Conservation (phyloP, 108 stramenopile species). For the Discostella stelligeroides region DNA sequence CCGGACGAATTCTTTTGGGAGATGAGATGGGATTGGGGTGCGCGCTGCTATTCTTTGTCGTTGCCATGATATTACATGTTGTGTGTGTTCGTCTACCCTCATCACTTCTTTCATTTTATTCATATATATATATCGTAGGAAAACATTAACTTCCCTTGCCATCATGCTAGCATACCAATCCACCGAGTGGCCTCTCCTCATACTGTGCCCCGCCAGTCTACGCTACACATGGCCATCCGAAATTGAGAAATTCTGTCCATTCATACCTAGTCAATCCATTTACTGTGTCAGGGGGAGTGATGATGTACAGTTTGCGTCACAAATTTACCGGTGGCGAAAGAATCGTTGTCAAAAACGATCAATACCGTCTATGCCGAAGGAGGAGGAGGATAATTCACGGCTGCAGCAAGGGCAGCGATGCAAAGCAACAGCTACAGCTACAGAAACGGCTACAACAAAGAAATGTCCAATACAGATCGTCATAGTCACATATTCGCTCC, state of each 20-base stretch:
- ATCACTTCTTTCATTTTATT: background rate
- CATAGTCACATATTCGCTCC: constrained; percentile 70
- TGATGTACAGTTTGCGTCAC: constrained; percentile 53
- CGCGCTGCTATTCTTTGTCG: background rate
- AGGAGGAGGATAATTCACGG: no score
- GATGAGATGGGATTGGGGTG: constrained; percentile 94
- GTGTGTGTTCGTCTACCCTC: background rate
- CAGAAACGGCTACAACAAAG: no score
- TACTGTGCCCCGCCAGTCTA: constrained; percentile 85
- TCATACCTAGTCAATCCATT: constrained; percentile 49
- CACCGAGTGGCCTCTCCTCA: constrained; percentile 87
- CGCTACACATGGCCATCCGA: constrained; percentile 91
- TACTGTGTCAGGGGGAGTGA: constrained; percentile 64
- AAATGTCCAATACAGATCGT: constrained; percentile 56
- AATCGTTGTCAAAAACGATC: no score
- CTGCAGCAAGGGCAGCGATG: no score
- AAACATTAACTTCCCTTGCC: constrained; percentile 85
- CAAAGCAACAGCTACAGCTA: no score
- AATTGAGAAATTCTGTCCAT: constrained; percentile 85
- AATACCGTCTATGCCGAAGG: no score
- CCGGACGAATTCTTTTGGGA: constrained; percentile 80
- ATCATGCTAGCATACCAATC: constrained; percentile 65
- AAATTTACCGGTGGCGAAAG: constrained; percentile 40
- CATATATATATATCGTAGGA: constrained; percentile 26
- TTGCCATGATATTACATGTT: background rate